Evolutionary conservation across 1,284 basidiomycete genomes (phyloP), one percentile per base, ranked within the genome.

Genomic region (Marasmius oreades): DNA sequence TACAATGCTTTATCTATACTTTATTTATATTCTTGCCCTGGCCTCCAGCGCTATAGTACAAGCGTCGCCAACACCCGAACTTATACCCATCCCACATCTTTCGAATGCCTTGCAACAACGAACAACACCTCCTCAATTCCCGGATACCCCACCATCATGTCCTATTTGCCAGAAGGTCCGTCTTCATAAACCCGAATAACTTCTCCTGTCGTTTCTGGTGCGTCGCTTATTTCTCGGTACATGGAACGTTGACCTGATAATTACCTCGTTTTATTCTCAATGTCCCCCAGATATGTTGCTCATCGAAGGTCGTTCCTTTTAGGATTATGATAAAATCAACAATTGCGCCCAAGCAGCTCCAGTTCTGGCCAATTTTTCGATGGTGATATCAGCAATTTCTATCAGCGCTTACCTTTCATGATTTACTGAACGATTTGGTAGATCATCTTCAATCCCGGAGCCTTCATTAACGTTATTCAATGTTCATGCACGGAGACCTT

Each of bases 401-500:
- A 18, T 22, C 43, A 37, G 28, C 18, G 37, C 42, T 16, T 52
- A 26, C 52, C 39, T 28, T 33, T 44, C 42, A 44, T 18, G 10
- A 6, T n/a, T n/a, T n/a, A n/a, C n/a, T n/a, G 7, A 20, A n/a
- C 36, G 31, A n/a, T 26, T 37, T 22, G 28, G 28, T 37, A 86
- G 84, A 74, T 86, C 63, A 76, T 86, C 44, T 81, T 81, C 63
- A 85, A 85, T 61, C 85, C 85, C 0, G 78, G 79, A 22, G 78
- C 78, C 1, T 86, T 86, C 68, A 74, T 85, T 57, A 76, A 79
- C 62, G 75, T 85, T 34, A 86, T 88, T 66, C 77, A 82, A 66
- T 88, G 86, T 67, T 78, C 85, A 2, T 90, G 87, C 64, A 76
- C 79, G 6, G 83, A 86, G 60, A 86, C 83, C 0, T 86, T 88